Evolutionary conservation across 2,329 filamentous ascomycete genomes (phyloP).

Genomic region (Tolypocladium tropicale): DNA sequence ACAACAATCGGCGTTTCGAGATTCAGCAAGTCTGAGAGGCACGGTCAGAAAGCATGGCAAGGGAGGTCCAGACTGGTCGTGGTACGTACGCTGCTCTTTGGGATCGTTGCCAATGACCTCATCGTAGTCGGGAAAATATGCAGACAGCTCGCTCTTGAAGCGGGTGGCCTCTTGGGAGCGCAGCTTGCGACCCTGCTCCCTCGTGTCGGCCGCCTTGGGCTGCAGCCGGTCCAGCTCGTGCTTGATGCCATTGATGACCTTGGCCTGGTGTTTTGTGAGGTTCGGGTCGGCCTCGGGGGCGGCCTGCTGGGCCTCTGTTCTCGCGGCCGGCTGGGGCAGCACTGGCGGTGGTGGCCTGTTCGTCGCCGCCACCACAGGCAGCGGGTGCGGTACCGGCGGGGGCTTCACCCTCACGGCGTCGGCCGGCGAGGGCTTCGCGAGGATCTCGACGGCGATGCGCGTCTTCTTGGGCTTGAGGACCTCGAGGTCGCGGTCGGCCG

Average conservation of each 20-base stretch:
- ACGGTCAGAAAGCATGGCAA: neutral
- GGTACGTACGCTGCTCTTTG: slow-evolving; percentile 60
- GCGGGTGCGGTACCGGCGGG: slow-evolving; percentile 14
- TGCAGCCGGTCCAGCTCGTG: slow-evolving; percentile 50
- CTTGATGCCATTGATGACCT: slow-evolving; percentile 50
- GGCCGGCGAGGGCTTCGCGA: slow-evolving; percentile 21
- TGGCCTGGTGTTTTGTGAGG: slow-evolving; percentile 43
- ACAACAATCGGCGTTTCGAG: slow-evolving; percentile 64
- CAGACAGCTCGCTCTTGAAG: slow-evolving; percentile 83
- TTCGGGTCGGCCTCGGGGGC: slow-evolving; percentile 14
- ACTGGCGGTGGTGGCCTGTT: slow-evolving; percentile 8
- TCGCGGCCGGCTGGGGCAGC: slow-evolving; percentile 8
- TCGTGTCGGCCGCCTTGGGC: slow-evolving; percentile 30
- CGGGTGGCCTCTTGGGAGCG: slow-evolving; percentile 77
- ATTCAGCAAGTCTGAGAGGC: slow-evolving; percentile 56
- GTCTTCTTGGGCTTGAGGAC: slow-evolving; percentile 36
- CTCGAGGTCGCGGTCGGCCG: slow-evolving; percentile 32
- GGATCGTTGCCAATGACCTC: slow-evolving; percentile 82
- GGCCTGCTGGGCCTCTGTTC: neutral
- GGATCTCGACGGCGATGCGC: slow-evolving; percentile 43
- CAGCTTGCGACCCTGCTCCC: slow-evolving; percentile 63
- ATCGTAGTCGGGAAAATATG: slow-evolving; percentile 91
- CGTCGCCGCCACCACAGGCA: slow-evolving; percentile 1
- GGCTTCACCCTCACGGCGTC: slow-evolving; percentile 14
- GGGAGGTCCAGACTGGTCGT: neutral